Evolutionary conservation across 2,329 filamentous ascomycete species (phyloP).

Genomic region (Fusarium nanum): DNA sequence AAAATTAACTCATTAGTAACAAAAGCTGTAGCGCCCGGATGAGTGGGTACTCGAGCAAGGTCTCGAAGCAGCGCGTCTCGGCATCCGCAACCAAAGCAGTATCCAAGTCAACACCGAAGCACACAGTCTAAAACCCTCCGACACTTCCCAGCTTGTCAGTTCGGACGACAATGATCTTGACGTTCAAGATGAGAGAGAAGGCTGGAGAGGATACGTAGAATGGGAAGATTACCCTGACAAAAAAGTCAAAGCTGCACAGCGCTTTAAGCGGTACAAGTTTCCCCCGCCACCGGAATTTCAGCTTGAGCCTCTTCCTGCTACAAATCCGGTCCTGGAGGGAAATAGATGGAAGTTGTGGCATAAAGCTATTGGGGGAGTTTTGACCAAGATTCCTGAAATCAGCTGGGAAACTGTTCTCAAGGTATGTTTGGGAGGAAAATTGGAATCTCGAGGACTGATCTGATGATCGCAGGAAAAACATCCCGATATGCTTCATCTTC

Average conservation of each 20-base stretch:
- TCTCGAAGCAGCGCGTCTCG: slow-evolving; percentile 53
- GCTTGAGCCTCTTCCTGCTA: slow-evolving; percentile 64
- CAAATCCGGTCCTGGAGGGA: slow-evolving; percentile 68
- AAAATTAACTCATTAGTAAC: too few relatives aligned
- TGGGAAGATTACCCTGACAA: slow-evolving; percentile 78
- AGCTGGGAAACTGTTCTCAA: slow-evolving; percentile 66
- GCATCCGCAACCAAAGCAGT: slow-evolving; percentile 14
- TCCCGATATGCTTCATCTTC: slow-evolving; percentile 69
- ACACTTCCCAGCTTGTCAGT: background rate
- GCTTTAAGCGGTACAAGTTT: slow-evolving; percentile 50
- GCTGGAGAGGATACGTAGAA: slow-evolving; percentile 67
- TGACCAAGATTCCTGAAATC: slow-evolving; percentile 64
- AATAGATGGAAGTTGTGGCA: slow-evolving; percentile 70
- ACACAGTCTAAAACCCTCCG: background rate
- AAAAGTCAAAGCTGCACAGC: slow-evolving; percentile 67
- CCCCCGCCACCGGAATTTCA: slow-evolving; percentile 65
- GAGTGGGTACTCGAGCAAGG: slow-evolving; percentile 67
- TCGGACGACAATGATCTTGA: slow-evolving; percentile 44
- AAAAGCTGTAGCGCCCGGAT: slow-evolving; percentile 47
- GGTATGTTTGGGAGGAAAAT: background rate
- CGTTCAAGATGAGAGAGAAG: slow-evolving; percentile 45
- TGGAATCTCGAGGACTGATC: background rate
- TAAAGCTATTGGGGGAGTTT: slow-evolving; percentile 56
- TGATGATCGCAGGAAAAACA: slow-evolving; percentile 60
- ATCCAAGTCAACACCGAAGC: slow-evolving; percentile 1